These are phyloP conservation scores for Clarireedia hainanense DNA, from an alignment of 2,329 filamentous ascomycete genomes.

Conservation along the genomic window DNA sequence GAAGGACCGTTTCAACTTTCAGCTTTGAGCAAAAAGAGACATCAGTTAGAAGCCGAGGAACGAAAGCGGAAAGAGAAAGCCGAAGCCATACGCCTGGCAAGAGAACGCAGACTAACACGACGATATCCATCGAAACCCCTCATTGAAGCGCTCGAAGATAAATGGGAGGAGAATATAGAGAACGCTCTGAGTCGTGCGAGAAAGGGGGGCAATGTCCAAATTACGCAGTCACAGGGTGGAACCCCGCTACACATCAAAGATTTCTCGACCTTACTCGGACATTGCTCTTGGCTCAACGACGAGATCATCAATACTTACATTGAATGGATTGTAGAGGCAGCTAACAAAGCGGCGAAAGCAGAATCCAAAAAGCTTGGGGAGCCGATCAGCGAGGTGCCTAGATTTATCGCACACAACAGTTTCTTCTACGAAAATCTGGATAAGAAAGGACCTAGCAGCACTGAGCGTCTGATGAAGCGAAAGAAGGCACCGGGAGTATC, in stretches of 20 bases:
- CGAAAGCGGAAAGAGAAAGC: constrained; percentile 12
- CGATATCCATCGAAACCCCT: constrained; percentile 18
- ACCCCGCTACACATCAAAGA: constrained; percentile 48
- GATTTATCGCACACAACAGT: constrained; percentile 55
- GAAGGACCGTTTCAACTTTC: background rate
- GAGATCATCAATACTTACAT: constrained; percentile 65
- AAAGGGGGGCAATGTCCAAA: constrained; percentile 21
- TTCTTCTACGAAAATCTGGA: constrained; percentile 55
- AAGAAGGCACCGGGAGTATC: constrained; percentile 51
- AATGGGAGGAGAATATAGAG: constrained; percentile 34
- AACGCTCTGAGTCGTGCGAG: constrained; percentile 23
- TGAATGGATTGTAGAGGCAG: constrained; percentile 48
- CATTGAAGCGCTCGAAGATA: constrained; percentile 27
- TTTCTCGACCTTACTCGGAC: constrained; percentile 52
- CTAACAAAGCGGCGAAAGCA: constrained; percentile 49
- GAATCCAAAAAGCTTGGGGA: constrained; percentile 19
- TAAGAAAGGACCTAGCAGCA: constrained; percentile 38
- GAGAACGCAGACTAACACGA: constrained; percentile 21
- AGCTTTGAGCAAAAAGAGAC: constrained; percentile 1
- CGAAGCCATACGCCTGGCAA: constrained; percentile 16
- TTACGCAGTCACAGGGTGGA: constrained; percentile 42
- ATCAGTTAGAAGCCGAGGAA: background rate
- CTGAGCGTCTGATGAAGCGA: constrained; percentile 49
- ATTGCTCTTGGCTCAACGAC: constrained; percentile 65
- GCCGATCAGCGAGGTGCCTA: constrained; percentile 42